Percentiles rank a stretch among this genome's conserved stretches.
These are phyloP conservation scores for Didymella pinodella DNA, from an alignment of 2,329 filamentous ascomycete genomes.

Conservation along the genomic window DNA sequence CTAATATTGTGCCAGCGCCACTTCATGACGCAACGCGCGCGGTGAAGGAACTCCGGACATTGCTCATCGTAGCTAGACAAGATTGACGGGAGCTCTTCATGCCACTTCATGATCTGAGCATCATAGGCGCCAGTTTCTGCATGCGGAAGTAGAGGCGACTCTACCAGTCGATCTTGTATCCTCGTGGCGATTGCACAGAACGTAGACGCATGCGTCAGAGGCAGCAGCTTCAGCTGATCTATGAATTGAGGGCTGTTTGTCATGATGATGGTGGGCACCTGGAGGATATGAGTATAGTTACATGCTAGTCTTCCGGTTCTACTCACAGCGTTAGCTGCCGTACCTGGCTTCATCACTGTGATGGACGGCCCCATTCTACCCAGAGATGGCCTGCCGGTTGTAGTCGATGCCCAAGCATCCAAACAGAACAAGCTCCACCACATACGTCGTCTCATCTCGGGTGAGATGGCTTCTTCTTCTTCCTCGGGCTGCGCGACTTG, in stretches of 20 bases:
- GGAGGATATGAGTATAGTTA: constrained; percentile 11
- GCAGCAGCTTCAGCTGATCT: constrained; percentile 71
- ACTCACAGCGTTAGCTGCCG: constrained; percentile 42
- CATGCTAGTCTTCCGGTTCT: not conserved
- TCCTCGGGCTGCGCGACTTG: constrained; percentile 30
- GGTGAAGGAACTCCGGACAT: constrained; percentile 74
- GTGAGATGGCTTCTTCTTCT: constrained; percentile 47
- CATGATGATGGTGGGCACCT: constrained; percentile 37
- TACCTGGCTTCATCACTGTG: constrained; percentile 50
- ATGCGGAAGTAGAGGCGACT: constrained; percentile 70
- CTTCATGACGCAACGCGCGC: constrained; percentile 77
- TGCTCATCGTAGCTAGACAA: constrained; percentile 61
- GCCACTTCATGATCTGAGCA: constrained; percentile 74
- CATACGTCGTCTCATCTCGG: constrained; percentile 52
- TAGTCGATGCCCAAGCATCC: constrained; percentile 55
- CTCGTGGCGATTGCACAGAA: constrained; percentile 82
- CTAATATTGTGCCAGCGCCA: constrained; percentile 83
- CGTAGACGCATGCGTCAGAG: constrained; percentile 76
- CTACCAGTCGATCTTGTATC: constrained; percentile 78
- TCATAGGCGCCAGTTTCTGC: constrained; percentile 73
- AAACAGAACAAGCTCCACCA: constrained; percentile 58
- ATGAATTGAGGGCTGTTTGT: constrained; percentile 50
- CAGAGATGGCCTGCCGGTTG: constrained; percentile 53
- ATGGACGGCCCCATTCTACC: constrained; percentile 51
- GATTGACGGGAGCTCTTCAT: constrained; percentile 69